Evolutionary conservation across 2,329 filamentous ascomycete genomes (phyloP).

Genomic region (Plenodomus biglobosus): DNA sequence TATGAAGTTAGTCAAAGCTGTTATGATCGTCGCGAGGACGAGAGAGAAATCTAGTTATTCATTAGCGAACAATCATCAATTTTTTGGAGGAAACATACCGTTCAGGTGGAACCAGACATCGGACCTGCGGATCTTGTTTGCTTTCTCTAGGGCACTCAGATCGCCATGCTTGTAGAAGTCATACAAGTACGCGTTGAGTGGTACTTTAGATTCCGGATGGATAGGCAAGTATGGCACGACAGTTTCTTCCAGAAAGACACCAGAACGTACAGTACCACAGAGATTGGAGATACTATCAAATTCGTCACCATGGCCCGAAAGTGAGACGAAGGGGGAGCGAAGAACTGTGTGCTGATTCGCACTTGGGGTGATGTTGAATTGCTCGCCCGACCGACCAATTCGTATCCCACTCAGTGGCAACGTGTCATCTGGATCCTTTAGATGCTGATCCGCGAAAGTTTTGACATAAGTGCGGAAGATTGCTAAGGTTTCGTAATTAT

Average conservation of each 20-base stretch:
- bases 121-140: constrained; percentile 66
- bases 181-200: constrained; percentile 68
- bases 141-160: constrained; percentile 59
- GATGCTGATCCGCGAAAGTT: constrained; percentile 68
- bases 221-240: constrained; percentile 70
- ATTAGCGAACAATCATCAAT: too few relatives aligned
- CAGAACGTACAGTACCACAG: constrained; percentile 64
- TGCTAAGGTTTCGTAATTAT: constrained; percentile 66
- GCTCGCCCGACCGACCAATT: constrained; percentile 38
- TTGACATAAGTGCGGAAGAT: constrained; percentile 70
- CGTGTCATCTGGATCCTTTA: constrained; percentile 55
- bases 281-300: constrained; percentile 69
- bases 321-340: constrained; percentile 69
- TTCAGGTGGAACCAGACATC: constrained; percentile 75
- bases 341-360: too few relatives aligned
- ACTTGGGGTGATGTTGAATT: constrained; percentile 54
- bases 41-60: constrained; percentile 66
- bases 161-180: constrained; percentile 79
- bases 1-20: constrained; percentile 61
- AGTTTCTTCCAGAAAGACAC: constrained; percentile 73
- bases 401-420: constrained; percentile 62
- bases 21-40: constrained; percentile 70
- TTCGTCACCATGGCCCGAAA: constrained; percentile 67
- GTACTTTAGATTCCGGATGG: constrained; percentile 56
- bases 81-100: too few relatives aligned